Conservation (phyloP, 768 basidiomycete species). For the Leccinum sublutescens region DNA sequence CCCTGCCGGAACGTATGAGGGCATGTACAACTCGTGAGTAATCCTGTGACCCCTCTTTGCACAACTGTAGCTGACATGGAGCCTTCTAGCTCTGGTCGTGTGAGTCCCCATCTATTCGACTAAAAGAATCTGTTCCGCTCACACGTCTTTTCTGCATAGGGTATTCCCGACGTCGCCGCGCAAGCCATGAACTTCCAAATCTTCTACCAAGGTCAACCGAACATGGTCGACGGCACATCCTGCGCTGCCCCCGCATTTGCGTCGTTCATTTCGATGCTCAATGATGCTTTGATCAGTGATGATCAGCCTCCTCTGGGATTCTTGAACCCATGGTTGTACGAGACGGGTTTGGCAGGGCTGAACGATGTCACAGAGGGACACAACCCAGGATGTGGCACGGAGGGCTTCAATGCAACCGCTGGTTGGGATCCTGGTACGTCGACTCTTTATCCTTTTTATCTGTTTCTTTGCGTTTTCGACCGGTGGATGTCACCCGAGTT, state of each 20-base stretch:
- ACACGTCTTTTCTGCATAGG: conserved; percentile 28
- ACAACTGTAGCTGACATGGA: background rate
- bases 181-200: conserved; percentile 52
- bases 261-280: conserved; percentile 50
- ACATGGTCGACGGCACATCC: conserved; percentile 60
- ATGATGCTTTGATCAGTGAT: conserved; percentile 53
- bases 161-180: conserved; percentile 65
- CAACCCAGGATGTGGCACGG: conserved; percentile 52
- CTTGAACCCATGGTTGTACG: conserved; percentile 62
- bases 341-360: conserved; percentile 31
- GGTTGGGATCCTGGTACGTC: conserved; percentile 62
- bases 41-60: background rate
- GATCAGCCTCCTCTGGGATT: conserved; percentile 46
- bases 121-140: background rate
- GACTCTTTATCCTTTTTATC: background rate
- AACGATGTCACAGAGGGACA: conserved; percentile 61
- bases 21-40: conserved; percentile 58
- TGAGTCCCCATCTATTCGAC: conserved; percentile 19
- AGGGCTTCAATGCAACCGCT: conserved; percentile 27
- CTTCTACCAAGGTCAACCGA: conserved; percentile 38
- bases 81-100: conserved; percentile 30
- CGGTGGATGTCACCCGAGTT: background rate
- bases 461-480: background rate
- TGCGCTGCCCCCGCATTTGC: conserved; percentile 35
- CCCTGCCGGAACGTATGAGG: conserved; percentile 37